phyloP scores from a whole-genome alignment of 2,329 filamentous ascomycete species.

The Sphaerulina musiva region DNA sequence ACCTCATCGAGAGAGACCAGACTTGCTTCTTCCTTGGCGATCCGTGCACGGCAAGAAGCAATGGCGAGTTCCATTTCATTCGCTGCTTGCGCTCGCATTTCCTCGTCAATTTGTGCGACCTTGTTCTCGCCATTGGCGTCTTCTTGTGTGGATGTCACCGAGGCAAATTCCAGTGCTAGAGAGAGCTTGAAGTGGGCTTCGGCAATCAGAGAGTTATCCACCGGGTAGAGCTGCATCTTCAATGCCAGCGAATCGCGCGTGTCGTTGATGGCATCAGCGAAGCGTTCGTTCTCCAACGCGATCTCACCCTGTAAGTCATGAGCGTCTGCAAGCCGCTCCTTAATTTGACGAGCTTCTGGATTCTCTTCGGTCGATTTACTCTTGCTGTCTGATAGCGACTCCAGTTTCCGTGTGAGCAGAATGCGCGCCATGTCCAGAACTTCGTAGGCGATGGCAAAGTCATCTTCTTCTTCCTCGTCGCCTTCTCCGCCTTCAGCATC shows the following conservation, averaged over 20 bases:
- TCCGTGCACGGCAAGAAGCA: slow-evolving; percentile 62
- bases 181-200: slow-evolving; percentile 97
- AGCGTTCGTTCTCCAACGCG: slow-evolving; percentile 92
- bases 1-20: slow-evolving; percentile 49
- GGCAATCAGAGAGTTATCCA: slow-evolving; percentile 77
- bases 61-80: slow-evolving; percentile 68
- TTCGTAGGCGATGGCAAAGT: slow-evolving; percentile 59
- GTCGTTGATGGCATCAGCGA: slow-evolving; percentile 79
- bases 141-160: slow-evolving; percentile 56
- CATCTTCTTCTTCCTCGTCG: slow-evolving; percentile 52
- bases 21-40: slow-evolving; percentile 62
- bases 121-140: slow-evolving; percentile 36
- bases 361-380: slow-evolving; percentile 33
- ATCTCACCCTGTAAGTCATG: slow-evolving; percentile 94
- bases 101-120: slow-evolving; percentile 55
- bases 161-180: slow-evolving; percentile 87
- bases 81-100: slow-evolving; percentile 63
- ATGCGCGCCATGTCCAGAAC: slow-evolving; percentile 58
- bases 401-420: slow-evolving; percentile 52
- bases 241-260: slow-evolving; percentile 69
- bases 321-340: slow-evolving; percentile 83
- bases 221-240: slow-evolving; percentile 70
- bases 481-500: slow-evolving; percentile 40
- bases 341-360: slow-evolving; percentile 53
- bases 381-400: slow-evolving; percentile 44